Base-by-base conservation (phyloP, 768 basidiomycete species). In the Pulveroboletus sp. region DNA sequence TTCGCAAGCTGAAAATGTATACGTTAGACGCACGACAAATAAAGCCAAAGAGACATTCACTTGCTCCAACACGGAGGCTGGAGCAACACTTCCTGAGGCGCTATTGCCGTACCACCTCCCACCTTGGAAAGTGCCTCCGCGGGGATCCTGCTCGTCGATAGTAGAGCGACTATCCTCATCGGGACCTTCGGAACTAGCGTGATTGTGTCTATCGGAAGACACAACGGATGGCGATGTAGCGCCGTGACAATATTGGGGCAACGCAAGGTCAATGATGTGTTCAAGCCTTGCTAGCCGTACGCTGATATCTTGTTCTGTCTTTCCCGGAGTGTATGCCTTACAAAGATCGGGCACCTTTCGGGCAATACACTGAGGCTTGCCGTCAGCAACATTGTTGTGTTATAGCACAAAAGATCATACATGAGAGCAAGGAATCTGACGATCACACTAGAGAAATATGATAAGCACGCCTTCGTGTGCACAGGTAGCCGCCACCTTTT, bases 281-380 rank as follows among this genome's bases (percentile, higher is more conserved):
- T 93, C 89, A 17, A 93, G 73, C 50, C 89, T 77, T 33, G 84
- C 74, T 37, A 93, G 69, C 43, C 89, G 83, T 38, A 80, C 78
- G 57, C 77, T 81, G 41, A 93, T 71, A 67, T 93, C 89, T 62
- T 89, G 86, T 67, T 92, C 90, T 14, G 81, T 75, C 64, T 91
- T 92, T 49, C 89, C 89, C 9, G 89, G 90, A 7, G 87, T 91
- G 62, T 93, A 93, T 0, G 89, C 84, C 64, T 88, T 88, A 73
- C 89, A 93, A 38, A 92, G 72, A 51, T 91, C 88, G 28, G 89
- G 89, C 0, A 93, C 88, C 67, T 90, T 92, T 62, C 89, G 83
- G 44, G 89, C 82, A 55, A 90, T 68, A 57, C 89, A 93, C 85
- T 92, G 57, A 49, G 58, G 31, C 33, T 49, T 51, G 47, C 48